Conservation (phyloP, 306 rosid genomes). For the Vigna hirtella region DNA sequence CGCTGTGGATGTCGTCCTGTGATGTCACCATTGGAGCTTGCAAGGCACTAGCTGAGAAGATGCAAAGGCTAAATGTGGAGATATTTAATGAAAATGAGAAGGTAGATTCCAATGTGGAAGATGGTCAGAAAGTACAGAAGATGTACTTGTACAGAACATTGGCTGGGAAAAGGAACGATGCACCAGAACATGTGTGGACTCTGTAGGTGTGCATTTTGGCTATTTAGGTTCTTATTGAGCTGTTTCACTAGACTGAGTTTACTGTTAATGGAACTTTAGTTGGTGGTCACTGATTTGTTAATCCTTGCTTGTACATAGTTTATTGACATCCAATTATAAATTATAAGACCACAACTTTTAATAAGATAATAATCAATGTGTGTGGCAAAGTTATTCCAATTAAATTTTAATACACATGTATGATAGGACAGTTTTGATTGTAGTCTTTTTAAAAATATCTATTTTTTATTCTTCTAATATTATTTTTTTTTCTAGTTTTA, state of each 20-base stretch:
- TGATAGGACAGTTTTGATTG: no score
- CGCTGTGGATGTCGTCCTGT: constrained; percentile 16
- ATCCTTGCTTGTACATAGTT: no score
- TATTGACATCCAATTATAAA: no score
- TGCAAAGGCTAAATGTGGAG: constrained; percentile 28
- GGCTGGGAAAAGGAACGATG: constrained; percentile 24
- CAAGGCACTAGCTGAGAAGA: constrained; percentile 10
- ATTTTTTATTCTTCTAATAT: no score
- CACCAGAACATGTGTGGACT: constrained; percentile 20
- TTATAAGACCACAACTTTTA: no score
- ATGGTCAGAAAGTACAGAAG: background rate
- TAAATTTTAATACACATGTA: no score
- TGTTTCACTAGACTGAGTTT: background rate
- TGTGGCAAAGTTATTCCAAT: no score
- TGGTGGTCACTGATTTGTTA: no score
- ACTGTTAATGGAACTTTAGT: no score
- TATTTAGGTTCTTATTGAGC: background rate
- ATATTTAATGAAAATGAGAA: background rate
- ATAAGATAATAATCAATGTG: no score
- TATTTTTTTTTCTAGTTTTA: no score
- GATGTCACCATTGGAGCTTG: constrained; percentile 8
- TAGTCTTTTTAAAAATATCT: no score
- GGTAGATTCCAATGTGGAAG: background rate
- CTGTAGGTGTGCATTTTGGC: background rate
- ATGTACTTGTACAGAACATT: constrained; percentile 22